phyloP scores from a whole-genome alignment of 2,329 filamentous ascomycete species.

The Aureobasidium lini region DNA sequence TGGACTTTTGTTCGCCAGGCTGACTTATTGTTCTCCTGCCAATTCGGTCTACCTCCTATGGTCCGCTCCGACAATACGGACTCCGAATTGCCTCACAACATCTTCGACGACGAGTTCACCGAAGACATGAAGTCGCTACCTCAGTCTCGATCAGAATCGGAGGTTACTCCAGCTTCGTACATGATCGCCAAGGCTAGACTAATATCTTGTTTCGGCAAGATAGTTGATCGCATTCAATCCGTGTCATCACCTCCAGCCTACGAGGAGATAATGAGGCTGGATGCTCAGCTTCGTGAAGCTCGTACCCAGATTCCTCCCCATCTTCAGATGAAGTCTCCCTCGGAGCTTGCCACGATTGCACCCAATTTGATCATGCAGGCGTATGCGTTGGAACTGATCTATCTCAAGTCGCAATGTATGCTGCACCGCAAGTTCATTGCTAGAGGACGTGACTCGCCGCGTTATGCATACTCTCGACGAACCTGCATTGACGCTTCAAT shows the following conservation, averaged over 20 bases:
- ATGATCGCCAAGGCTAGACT: constrained; percentile 68
- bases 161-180: constrained; percentile 70
- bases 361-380: constrained; percentile 66
- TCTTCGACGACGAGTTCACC: constrained; percentile 74
- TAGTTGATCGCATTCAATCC: constrained; percentile 60
- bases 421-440: constrained; percentile 81
- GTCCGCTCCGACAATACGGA: constrained; percentile 69
- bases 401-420: constrained; percentile 81
- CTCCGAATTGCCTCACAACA: constrained; percentile 65
- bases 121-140: constrained; percentile 62
- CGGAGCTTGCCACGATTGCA: constrained; percentile 29
- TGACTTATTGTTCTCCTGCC: constrained; percentile 71
- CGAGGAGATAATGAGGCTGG: constrained; percentile 54
- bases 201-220: constrained; percentile 61
- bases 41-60: constrained; percentile 55
- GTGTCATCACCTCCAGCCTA: constrained; percentile 52
- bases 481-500: constrained; percentile 82
- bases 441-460: constrained; percentile 67
- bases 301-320: constrained; percentile 68
- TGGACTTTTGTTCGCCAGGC: constrained; percentile 65
- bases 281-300: constrained; percentile 49
- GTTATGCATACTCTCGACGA: constrained; percentile 76
- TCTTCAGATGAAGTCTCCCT: constrained; percentile 49
- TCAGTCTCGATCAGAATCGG: constrained; percentile 56
- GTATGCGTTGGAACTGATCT: constrained; percentile 76